phyloP scores from a whole-genome alignment of 2,329 filamentous ascomycete species.

The Zasmidium citrigriseum region DNA sequence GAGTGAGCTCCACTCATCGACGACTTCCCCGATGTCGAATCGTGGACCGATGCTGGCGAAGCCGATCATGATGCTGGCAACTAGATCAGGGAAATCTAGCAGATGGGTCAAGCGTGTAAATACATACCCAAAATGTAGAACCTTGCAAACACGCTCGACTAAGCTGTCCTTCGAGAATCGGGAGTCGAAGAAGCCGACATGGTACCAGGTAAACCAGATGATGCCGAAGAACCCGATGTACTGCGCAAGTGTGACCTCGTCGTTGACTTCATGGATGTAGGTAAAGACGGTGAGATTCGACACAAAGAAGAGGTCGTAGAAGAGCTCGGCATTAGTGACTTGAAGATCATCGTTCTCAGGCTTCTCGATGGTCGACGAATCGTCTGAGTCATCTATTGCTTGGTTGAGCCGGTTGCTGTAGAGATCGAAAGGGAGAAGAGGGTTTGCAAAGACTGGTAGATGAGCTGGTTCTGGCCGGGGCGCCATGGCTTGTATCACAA shows the following conservation, averaged over 20 bases:
- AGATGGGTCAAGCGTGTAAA: no score
- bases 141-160: constrained; percentile 62
- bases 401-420: no score
- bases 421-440: no score
- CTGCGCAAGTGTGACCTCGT: constrained; percentile 40
- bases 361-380: no score
- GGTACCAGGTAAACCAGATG: constrained; percentile 61
- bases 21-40: constrained; percentile 39
- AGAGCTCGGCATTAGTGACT: constrained; percentile 49
- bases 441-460: no score
- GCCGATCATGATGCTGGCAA: constrained; percentile 64
- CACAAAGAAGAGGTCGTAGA: constrained; percentile 63
- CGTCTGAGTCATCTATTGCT: no score
- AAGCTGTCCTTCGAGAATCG: constrained; percentile 66
- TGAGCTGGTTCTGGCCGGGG: no score
- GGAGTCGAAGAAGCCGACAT: constrained; percentile 65
- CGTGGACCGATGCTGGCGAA: constrained; percentile 61
- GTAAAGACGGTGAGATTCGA: constrained; percentile 68
- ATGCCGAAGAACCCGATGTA: constrained; percentile 39
- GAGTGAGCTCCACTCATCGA: constrained; percentile 39
- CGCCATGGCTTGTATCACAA: no score
- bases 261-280: constrained; percentile 56
- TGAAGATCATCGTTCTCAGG: no score
- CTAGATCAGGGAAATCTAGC: no score
- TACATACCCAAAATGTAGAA: constrained; percentile 63